phyloP scores from a whole-genome alignment of 2,329 filamentous ascomycete genomes.

The Basipetospora sp. region DNA sequence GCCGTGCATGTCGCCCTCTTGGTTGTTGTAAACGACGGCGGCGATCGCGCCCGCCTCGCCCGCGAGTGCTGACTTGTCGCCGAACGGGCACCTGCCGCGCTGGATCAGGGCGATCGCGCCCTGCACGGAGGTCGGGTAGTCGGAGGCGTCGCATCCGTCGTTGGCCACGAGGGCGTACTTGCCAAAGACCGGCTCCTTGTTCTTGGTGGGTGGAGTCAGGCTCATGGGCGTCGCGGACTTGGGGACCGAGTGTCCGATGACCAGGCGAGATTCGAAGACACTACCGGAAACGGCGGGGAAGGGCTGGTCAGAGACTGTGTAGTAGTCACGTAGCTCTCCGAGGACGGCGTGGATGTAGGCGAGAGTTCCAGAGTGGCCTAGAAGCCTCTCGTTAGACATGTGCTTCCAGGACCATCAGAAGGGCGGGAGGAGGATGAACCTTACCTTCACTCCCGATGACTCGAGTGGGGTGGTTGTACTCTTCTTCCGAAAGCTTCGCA shows the following conservation, averaged over 20 bases:
- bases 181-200: slow-evolving; percentile 43
- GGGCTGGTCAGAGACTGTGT: slow-evolving; percentile 45
- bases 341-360: slow-evolving; percentile 46
- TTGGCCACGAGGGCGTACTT: slow-evolving; percentile 45
- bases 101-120: slow-evolving; percentile 57
- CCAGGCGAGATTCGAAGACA: slow-evolving; percentile 42
- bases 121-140: slow-evolving; percentile 44
- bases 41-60: slow-evolving; percentile 55
- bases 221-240: slow-evolving; percentile 41
- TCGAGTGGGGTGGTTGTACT: slow-evolving; percentile 54
- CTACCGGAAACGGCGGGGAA: slow-evolving; percentile 49
- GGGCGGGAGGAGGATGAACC: too few relatives aligned
- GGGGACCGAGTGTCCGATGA: slow-evolving; percentile 39
- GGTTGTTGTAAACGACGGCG: slow-evolving; percentile 62
- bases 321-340: slow-evolving; percentile 42
- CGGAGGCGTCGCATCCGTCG: slow-evolving; percentile 46
- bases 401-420: too few relatives aligned
- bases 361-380: slow-evolving; percentile 50
- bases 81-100: slow-evolving; percentile 58
- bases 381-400: too few relatives aligned
- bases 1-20: slow-evolving; percentile 45
- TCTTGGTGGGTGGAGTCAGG: slow-evolving; percentile 50
- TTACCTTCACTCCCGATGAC: slow-evolving; percentile 53
- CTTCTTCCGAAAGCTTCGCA: slow-evolving; percentile 40
- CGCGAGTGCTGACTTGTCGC: slow-evolving; percentile 53